phyloP scores from a whole-genome alignment of 148 eudicot genomes.

The Camellia granthamiana region DNA sequence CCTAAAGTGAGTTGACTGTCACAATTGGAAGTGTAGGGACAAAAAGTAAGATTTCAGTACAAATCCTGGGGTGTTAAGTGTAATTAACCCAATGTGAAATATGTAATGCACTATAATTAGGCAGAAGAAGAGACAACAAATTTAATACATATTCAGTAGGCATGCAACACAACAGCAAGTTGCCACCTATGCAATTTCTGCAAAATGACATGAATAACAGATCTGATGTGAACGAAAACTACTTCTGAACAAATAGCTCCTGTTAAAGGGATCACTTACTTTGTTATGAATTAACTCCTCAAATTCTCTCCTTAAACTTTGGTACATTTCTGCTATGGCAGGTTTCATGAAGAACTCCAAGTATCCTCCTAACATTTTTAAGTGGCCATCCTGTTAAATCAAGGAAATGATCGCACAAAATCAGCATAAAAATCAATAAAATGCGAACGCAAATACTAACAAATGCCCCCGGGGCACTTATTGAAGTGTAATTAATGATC shows the following conservation, averaged over 20 bases:
- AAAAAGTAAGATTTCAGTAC: too few relatives aligned
- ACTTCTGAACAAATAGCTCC: background rate
- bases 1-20: too few relatives aligned
- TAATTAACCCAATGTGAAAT: too few relatives aligned
- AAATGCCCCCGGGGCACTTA: too few relatives aligned
- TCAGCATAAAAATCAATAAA: background rate
- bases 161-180: background rate
- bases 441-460: too few relatives aligned
- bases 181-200: background rate
- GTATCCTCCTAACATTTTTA: constrained; percentile 92
- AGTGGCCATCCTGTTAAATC: constrained; percentile 75
- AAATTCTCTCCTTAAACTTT: constrained; percentile 73
- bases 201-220: background rate
- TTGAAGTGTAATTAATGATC: too few relatives aligned
- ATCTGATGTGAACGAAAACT: background rate
- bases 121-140: background rate
- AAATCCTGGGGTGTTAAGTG: too few relatives aligned
- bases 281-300: constrained; percentile 72
- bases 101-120: background rate
- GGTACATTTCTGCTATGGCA: constrained; percentile 59
- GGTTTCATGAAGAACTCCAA: constrained; percentile 90
- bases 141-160: background rate
- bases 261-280: constrained; percentile 39
- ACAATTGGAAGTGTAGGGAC: too few relatives aligned
- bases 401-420: constrained; percentile 16